Evolutionary conservation across 169 alveolate genomes (phyloP).

Genomic region (Eimeria brunetti): DNA sequence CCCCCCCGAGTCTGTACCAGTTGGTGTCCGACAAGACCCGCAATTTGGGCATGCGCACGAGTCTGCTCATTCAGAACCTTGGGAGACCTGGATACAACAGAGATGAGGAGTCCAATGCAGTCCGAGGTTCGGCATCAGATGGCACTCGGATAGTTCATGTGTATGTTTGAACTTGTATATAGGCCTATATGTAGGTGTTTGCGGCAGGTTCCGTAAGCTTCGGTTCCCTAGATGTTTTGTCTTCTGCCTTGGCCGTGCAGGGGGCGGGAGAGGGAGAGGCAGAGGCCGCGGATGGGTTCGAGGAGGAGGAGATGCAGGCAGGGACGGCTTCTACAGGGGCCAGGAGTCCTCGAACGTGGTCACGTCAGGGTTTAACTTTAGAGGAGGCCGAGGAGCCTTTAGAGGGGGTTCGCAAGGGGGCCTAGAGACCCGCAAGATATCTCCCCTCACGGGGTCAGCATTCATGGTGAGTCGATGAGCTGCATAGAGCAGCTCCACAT

Average conservation of each 20-base stretch:
- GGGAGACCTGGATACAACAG: conserved; percentile 69
- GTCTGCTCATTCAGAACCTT: conserved; percentile 71
- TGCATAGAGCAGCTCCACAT: not conserved
- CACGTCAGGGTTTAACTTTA: conserved; percentile 53
- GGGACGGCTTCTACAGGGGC: conserved; percentile 62
- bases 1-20: conserved; percentile 92
- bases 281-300: conserved; percentile 70
- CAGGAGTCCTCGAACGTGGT: conserved; percentile 28
- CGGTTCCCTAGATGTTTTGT: not conserved
- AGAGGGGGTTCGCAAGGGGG: conserved; percentile 31
- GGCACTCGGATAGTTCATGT: not conserved
- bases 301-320: conserved; percentile 37
- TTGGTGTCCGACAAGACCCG: conserved; percentile 85
- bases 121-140: not conserved
- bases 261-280: conserved; percentile 60
- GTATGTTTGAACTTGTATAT: not conserved
- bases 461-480: conserved; percentile 34
- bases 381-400: conserved; percentile 50
- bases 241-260: conserved; percentile 5
- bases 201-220: not conserved
- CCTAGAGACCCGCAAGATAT: conserved; percentile 57
- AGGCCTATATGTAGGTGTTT: not conserved
- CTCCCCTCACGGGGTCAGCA: conserved; percentile 67
- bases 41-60: conserved; percentile 77
- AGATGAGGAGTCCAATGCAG: conserved; percentile 65